Evolutionary conservation across 495 filamentous ascomycete genomes (phyloP).

Genomic region (Penicillium alfredii): DNA sequence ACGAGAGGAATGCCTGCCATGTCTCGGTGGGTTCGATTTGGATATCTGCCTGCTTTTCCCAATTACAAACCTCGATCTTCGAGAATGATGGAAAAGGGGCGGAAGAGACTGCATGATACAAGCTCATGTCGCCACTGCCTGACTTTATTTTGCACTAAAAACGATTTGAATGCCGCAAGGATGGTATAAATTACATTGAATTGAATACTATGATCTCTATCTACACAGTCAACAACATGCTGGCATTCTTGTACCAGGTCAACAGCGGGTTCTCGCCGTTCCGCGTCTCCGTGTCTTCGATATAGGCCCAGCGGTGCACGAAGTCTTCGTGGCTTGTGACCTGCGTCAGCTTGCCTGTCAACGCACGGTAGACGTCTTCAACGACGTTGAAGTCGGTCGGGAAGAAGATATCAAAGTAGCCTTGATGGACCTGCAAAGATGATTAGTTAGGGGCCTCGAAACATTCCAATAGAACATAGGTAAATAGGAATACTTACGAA

Average conservation of each 20-base stretch:
- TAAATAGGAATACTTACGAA: conserved; percentile 54
- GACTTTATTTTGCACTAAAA: too few species aligned
- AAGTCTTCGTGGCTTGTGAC: conserved; percentile 88
- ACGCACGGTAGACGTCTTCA: conserved; percentile 81
- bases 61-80: too few species aligned
- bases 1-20: too few species aligned
- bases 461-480: too few species aligned
- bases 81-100: too few species aligned
- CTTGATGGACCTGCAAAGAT: conserved; percentile 74
- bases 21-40: too few species aligned
- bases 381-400: conserved; percentile 87
- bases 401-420: conserved; percentile 98
- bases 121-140: too few species aligned
- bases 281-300: conserved; percentile 80
- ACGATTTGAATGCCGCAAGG: too few species aligned
- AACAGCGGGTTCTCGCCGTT: conserved; percentile 92
- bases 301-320: conserved; percentile 76
- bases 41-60: too few species aligned
- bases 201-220: conserved; percentile 8
- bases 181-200: too few species aligned
- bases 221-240: conserved; percentile 77
- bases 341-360: conserved; percentile 84
- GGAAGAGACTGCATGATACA: too few species aligned
- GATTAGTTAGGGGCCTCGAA: not conserved
- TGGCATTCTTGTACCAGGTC: conserved; percentile 91